Base-by-base conservation (phyloP, 2,329 filamentous ascomycete species). In the Cladosporium sp. region DNA sequence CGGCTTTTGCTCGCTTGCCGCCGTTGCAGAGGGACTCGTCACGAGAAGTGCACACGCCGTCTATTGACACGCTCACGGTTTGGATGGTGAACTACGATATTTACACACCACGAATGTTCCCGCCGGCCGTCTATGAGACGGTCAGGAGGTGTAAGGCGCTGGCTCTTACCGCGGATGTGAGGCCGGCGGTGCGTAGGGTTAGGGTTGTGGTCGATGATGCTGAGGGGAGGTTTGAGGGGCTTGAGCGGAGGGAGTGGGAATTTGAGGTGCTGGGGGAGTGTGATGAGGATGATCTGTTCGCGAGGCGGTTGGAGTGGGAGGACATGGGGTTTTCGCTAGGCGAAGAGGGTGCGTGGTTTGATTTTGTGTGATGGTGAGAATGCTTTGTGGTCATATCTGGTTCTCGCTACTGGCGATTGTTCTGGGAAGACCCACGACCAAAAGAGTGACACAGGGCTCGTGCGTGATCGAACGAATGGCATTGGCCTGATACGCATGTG, bases 1-100 rank as follows among this genome's bases (percentile, higher is more conserved):
- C 60, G 4, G 53, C 51, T 18, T 58, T 15, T 30, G 36, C 32
- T 11, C 7, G 11, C 12, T 11, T 9, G 15, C n/a, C n/a, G 12
- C 18, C 7, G 37, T 11, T 7, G 7, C 32, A 5, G 19, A 24
- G 3, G 13, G 13, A 13, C 30, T 22, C 32, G 24, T 27, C 22
- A 27, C 22, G 22, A 27, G 5, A 27, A 5, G 22, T 5, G 9
- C 22, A 27, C n/a, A 6, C 12, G 12, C 32, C 34, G 12, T 9
- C 18, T 2, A 39, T 45, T 22, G 34, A 40, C 4, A 40, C 24
- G 11, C 44, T 48, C 11, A 40, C 44, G 1, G 1, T 48, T 5
- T 7, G 24, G 13, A 12, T 48, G 8, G n/a, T 12, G 6, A 48
- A 48, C 17, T 20, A 32, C 36, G 44, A 48, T 4, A 41, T 40